Evolutionary conservation across 164 flowering plant species (phyloP), one percentile per base, ranked within the genome.

Genomic region (Piper longum): DNA sequence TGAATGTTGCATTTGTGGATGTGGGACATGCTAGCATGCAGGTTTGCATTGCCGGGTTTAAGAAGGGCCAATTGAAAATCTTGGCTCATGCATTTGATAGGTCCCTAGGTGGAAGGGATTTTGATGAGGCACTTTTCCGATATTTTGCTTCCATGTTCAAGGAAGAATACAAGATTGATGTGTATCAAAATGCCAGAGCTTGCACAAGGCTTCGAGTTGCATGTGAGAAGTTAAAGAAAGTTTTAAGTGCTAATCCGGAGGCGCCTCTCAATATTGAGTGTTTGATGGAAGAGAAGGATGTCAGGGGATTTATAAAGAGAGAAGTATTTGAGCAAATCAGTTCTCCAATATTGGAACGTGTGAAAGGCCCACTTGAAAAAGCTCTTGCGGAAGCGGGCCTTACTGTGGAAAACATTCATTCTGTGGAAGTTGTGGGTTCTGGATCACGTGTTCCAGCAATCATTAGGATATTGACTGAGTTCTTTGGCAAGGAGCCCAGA

Each of bases 281-380:
- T 73, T 70, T 90, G 45, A 90, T 90, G 97, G 97, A 90, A n/a
- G 97, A 90, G 74, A 90, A 88, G 69, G 97, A 90, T 78, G 97
- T 90, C 7, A 80, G 83, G 64, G 85, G 95, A 2, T 69, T 77
- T 67, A 90, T 90, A 51, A 90, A 86, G 77, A 83, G 97, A 63
- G 95, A 90, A 3, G 97, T 86, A 66, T 86, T 90, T 75, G 97
- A 90, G 73, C 74, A 80, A 62, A 81, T 87, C 41, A 85, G 89
- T 64, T 41, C 72, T 51, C 91, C 97, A 7, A 89, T 87, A 36
- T 74, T 89, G 80, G 91, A 89, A 66, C 83, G 97, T 13, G 95
- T 89, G 61, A 90, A 85, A 70, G 70, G 68, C 60, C 93, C 97
- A 60, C 68, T 88, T 75, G 88, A 86, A 63, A 85, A 78, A 70